Conservation (phyloP, 352 stramenopile genomes). For the Globisporangium uncinulatum region DNA sequence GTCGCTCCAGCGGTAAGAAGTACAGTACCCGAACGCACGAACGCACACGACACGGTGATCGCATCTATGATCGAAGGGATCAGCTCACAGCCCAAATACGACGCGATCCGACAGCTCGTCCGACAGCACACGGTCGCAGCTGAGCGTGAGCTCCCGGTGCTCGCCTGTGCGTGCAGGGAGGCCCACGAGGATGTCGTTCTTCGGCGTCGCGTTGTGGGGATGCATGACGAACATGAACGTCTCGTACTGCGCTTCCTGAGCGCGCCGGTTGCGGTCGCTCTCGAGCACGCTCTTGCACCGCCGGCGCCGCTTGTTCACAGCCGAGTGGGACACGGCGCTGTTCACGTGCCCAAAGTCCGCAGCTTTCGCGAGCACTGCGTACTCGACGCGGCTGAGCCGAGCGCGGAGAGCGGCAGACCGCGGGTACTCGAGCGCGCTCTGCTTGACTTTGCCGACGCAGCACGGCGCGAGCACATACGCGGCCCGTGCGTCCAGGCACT, state of each 20-base stretch:
- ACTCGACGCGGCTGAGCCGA: constrained; percentile 52
- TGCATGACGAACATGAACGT: constrained; percentile 83
- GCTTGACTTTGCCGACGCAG: constrained; percentile 80
- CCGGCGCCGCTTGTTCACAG: constrained; percentile 47
- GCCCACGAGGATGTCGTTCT: constrained; percentile 81
- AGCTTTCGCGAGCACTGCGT: constrained; percentile 71
- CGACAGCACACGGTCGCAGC: constrained; percentile 20
- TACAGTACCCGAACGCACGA: no score
- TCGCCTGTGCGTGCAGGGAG: constrained; percentile 26
- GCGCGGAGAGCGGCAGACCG: constrained; percentile 38
- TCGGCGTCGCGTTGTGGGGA: constrained; percentile 57
- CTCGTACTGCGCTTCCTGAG: constrained; percentile 45
- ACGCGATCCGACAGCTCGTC: constrained; percentile 1
- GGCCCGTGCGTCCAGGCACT: constrained; percentile 49
- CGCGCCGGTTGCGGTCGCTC: constrained; percentile 64
- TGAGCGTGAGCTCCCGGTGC: constrained; percentile 19
- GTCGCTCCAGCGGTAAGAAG: constrained; percentile 3
- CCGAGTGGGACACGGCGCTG: constrained; percentile 32
- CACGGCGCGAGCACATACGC: constrained; percentile 76
- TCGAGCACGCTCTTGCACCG: constrained; percentile 80
- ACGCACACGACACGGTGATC: no score
- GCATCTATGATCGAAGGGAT: no score
- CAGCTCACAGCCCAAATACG: constrained; percentile 14
- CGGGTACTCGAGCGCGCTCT: constrained; percentile 52
- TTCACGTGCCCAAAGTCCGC: constrained; percentile 66